Percentiles rank a stretch among this genome's conserved stretches.
phyloP scores from a whole-genome alignment of 2,329 filamentous ascomycete species.

The Lasiodiplodia sp. region DNA sequence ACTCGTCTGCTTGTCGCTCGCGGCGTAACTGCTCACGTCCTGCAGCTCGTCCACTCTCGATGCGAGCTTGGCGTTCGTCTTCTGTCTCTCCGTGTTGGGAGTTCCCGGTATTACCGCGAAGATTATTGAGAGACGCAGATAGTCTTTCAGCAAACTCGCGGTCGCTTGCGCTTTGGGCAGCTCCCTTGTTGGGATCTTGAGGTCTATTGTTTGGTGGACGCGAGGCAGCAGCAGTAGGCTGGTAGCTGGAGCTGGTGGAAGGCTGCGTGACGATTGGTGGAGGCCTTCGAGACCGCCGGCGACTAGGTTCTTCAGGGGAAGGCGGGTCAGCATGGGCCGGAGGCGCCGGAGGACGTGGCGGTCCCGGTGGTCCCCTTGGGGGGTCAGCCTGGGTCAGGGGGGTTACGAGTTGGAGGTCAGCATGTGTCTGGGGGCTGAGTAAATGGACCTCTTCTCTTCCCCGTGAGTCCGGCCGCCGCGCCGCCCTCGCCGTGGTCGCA shows the following conservation, averaged over 20 bases:
- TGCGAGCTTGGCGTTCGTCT: constrained; percentile 19
- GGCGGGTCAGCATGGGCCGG: constrained; percentile 22
- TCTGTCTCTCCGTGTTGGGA: not conserved
- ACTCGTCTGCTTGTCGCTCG: constrained; percentile 17
- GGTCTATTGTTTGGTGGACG: not conserved
- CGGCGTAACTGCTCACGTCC: constrained; percentile 5
- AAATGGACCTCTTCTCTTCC: constrained; percentile 20
- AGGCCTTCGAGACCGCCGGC: not conserved
- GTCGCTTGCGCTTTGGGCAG: constrained; percentile 1
- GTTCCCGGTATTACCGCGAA: not conserved
- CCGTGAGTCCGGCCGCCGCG: constrained; percentile 1
- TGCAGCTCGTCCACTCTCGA: constrained; percentile 6
- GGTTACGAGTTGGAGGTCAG: constrained; percentile 11
- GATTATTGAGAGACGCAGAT: constrained; percentile 5
- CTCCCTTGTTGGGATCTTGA: not conserved
- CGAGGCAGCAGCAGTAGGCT: not conserved
- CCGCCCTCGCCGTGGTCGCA: constrained; percentile 4
- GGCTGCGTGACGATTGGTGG: constrained; percentile 24
- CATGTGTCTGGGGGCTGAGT: constrained; percentile 13
- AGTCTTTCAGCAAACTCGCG: constrained; percentile 8
- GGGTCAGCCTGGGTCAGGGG: constrained; percentile 10
- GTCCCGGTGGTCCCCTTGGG: constrained; percentile 17
- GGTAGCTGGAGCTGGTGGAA: not conserved
- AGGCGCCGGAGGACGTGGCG: constrained; percentile 20
- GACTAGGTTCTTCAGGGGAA: constrained; percentile 17